Evolutionary conservation across 1,284 basidiomycete genomes (phyloP), one percentile per base, ranked within the genome.

Genomic region (Coniferiporia sulphurascens): DNA sequence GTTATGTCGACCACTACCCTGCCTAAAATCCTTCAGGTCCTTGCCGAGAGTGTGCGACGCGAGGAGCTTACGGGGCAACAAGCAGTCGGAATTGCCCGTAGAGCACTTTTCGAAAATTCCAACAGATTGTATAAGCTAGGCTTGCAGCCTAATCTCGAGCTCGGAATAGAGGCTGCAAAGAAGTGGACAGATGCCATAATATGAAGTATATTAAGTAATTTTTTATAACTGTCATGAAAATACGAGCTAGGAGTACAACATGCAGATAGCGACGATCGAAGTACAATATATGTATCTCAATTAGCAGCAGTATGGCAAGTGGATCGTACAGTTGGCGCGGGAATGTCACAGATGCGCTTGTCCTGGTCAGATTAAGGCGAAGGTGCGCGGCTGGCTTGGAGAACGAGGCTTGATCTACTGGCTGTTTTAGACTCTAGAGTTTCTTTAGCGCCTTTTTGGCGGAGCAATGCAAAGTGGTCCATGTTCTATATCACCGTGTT

Each of bases 401-500:
- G 27, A 27, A 27, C 3, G 27, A 27, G 27, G 5, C 27, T 27
- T 27, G 27, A 27, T 2, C 5, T 27, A 27, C 2, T 3, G 5
- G 27, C 27, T 27, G 27, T 27, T 27, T 27, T 27, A 5, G 48
- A n/a, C 6, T 38, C 7, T n/a, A 10, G 12, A 32, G 17, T 21
- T 35, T 15, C 27, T 3, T 52, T 27, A 52, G 27, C 56, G 49
- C 35, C 44, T 58, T 35, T 48, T 58, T 7, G 41, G 15, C 15
- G 56, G 38, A 7, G 34, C 49, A 51, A 44, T 21, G 41, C 80
- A 86, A 9, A 87, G 69, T 55, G 76, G 64, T 3, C 80, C 74
- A 41, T 74, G 72, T 70, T 88, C 86, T 43, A 91, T 70, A 17
- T 71, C 69, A 22, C 65, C 60, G 67, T 91, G 89, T 71, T 91